Evolutionary conservation across 306 rosid species (phyloP), one percentile per base, ranked within the genome.

Genomic region (Castanopsis chinensis): DNA sequence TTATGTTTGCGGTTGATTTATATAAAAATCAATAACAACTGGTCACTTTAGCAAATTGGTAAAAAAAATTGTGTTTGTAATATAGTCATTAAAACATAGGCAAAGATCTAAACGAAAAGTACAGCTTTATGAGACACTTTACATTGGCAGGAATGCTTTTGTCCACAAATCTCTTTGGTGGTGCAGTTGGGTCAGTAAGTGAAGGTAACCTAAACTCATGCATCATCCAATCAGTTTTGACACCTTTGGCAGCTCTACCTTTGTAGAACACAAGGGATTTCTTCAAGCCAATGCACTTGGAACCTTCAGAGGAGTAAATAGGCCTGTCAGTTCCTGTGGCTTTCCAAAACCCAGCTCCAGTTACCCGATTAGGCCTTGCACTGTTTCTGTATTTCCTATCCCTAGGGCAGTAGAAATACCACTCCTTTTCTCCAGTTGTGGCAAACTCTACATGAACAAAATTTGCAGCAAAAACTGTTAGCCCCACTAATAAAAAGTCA

Each of bases 161-260:
- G 69, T 90, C 95, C 27, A 82, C 23, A 78, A 76, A 86, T 85
- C 88, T 83, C 77, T 84, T 92, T 6, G 86, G 72, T 15, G 90
- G 78, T 2, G 88, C 75, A 15, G 89, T 49, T 52, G 85, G 80
- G 21, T 92, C 92, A 0, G 80, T 65, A 65, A 92, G 87, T 76
- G 97, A 91, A 75, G 97, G 97, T 20, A 92, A 72, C 12, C 98
- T 89, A 71, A 92, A 94, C 93, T 94, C 98, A 72, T 94, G 98
- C 96, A 94, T 94, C 97, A 94, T 94, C 98, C 98, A 94, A 32
- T 92, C 97, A 71, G 98, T 94, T 86, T 94, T 94, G 81, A 92
- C 69, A 0, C 94, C 98, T 65, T 89, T 92, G 73, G 96, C 92
- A 53, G 98, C 98, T 87, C 98, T 87, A 0, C 98, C 98, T 85